Base-by-base conservation (phyloP, 1,284 basidiomycete species). In the Heterobasidion parviporum region DNA sequence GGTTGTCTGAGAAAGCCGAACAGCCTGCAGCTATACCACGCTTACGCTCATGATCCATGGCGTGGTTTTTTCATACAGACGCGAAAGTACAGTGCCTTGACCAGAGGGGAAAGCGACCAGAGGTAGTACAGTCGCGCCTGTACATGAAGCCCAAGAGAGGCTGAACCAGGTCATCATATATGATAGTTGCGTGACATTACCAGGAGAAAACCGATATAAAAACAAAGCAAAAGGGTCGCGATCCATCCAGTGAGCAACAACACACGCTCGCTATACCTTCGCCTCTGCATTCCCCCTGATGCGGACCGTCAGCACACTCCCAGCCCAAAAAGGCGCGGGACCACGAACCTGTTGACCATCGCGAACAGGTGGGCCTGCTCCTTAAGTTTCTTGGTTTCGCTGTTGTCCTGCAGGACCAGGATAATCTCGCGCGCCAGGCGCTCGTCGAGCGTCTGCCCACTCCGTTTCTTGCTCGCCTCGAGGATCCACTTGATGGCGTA, bases 401-500 rank as follows among this genome's bases (percentile, higher is more conserved):
- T 81, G 35, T 71, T 70, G 3, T 85, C 86, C 63, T 85, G 79
- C 4, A 93, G 61, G 20, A 89, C 78, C 0, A 74, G 76, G 44
- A 94, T 75, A 34, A 92, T 70, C 71, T 93, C 90, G 65, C 82
- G 75, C 45, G 91, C 91, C 57, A 94, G 68, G 56, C 89, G 74
- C 64, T 87, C 82, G 62, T 82, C 81, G 2, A 87, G 58, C 8
- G 69, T 75, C 57, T 76, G 72, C 7, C 83, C 87, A 0, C 74
- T 67, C 57, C 72, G 71, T 45, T 67, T 72, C 57, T 83, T 74
- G 54, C 79, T 78, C 8, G 79, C 81, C 10, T 83, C 74, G 53
- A 91, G 61, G 16, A 94, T 82, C 77, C 84, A 87, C 57, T 74
- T 65, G 38, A 94, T 74, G 3, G 83, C 91, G 54, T 71, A 76